phyloP scores from a whole-genome alignment of 1,139 yeast genomes.

The Candida tropicalis region DNA sequence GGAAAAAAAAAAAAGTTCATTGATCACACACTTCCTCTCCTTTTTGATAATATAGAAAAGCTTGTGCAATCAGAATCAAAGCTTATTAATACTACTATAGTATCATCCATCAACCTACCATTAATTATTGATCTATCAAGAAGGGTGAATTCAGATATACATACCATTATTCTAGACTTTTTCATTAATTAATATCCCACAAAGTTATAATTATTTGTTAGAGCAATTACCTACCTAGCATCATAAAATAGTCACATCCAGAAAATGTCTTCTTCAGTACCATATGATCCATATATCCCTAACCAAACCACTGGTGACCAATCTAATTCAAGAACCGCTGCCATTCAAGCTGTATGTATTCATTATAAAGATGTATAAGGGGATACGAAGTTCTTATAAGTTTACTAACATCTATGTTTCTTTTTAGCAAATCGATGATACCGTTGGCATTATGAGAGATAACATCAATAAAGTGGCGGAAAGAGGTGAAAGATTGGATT shows the following conservation, averaged over 20 bases:
- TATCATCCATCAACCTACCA: background rate
- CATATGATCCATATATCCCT: constrained; percentile 90
- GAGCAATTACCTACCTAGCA: too few species aligned
- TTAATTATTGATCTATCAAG: too few species aligned
- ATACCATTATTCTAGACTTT: background rate
- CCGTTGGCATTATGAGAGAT: constrained; percentile 98
- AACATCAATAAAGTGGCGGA: constrained; percentile 96
- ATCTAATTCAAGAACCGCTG: constrained; percentile 72
- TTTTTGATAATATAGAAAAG: background rate
- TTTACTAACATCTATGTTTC: constrained; percentile 19
- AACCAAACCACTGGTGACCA: constrained; percentile 56
- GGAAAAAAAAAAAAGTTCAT: constrained; percentile 10
- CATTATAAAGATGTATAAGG: too few species aligned
- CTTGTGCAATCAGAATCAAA: background rate
- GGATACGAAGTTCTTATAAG: background rate
- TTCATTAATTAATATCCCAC: too few species aligned
- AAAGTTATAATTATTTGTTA: too few species aligned
- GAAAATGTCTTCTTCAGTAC: constrained; percentile 76
- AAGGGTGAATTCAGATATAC: too few species aligned
- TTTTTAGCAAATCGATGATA: constrained; percentile 82
- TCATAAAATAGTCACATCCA: background rate
- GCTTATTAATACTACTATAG: background rate
- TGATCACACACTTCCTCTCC: constrained; percentile 1
- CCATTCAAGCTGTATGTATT: constrained; percentile 75
- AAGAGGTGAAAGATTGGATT: constrained; percentile 90